Evolutionary conservation across 306 rosid species (phyloP), one percentile per base, ranked within the genome.

Genomic region (Calophaca sinica): DNA sequence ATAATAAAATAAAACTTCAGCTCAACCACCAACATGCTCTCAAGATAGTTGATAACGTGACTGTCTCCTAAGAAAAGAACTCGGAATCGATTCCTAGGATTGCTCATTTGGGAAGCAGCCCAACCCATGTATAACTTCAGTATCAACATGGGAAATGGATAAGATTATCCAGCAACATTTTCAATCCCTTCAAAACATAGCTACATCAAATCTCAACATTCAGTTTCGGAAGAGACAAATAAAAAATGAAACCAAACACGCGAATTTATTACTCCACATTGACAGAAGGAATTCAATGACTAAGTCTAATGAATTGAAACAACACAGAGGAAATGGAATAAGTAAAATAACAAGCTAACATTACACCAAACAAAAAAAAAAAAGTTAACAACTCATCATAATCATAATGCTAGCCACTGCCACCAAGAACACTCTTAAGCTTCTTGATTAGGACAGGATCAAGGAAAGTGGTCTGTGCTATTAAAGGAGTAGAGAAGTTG

Each of bases 391-490:
- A 15, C 14, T 8, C n/a, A 36, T 26, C 51, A 48, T 2, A 7
- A 6, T 38, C 5, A 0, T 3, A 41, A 14, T 2, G 1, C 52
- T 70, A 81, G 3, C 85, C 85, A 49, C 78, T 81, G 5, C 98
- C 96, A 6, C 98, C 98, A 73, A 93, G 98, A 80, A 88, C 84
- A 58, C 49, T 81, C 93, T 93, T 93, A 13, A 93, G 91, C 88
- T 93, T 93, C 85, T 77, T 88, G 4, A 93, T 83, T 41, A 68
- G 52, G 9, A 72, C 93, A 59, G 62, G 76, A 49, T 91, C 98
- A 49, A 93, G 93, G 81, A 93, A 93, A 32, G 98, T 90, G 1
- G 88, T 81, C 60, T 72, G 29, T 14, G 59, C 55, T 12, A 91
- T 68, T 77, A 91, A 79, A 8, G 79, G 68, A 55, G 97, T 79